These are phyloP conservation scores for Bimuria novae-zelandiae DNA, from an alignment of 2,329 filamentous ascomycete genomes.

Conservation along the genomic window DNA sequence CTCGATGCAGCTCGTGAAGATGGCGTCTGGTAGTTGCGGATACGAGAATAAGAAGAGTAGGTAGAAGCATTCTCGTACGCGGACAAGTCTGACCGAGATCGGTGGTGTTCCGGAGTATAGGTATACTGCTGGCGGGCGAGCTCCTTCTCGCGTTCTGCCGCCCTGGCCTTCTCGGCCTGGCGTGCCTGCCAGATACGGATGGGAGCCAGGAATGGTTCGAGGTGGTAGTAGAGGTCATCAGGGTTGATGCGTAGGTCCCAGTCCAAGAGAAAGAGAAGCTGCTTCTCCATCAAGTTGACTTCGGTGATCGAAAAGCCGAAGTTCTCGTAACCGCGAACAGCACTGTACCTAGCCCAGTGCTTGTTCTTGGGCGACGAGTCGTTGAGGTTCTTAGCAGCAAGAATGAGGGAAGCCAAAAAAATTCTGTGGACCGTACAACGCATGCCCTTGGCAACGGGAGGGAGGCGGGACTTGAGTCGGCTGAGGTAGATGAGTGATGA, in stretches of 20 bases:
- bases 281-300: slow-evolving; percentile 99
- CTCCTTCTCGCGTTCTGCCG: slow-evolving; percentile 51
- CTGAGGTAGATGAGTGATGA: slow-evolving; percentile 91
- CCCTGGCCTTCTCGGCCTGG: slow-evolving; percentile 59
- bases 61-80: slow-evolving; percentile 44
- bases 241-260: slow-evolving; percentile 90
- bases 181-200: slow-evolving; percentile 67
- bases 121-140: slow-evolving; percentile 44
- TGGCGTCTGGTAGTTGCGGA: slow-evolving; percentile 31
- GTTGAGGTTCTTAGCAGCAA: slow-evolving; percentile 95
- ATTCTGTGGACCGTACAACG: slow-evolving; percentile 97
- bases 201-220: slow-evolving; percentile 86
- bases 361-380: slow-evolving; percentile 99
- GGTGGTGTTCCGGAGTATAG: slow-evolving; percentile 45
- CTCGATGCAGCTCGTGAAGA: slow-evolving; percentile 49
- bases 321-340: slow-evolving; percentile 70
- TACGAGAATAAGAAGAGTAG: slow-evolving; percentile 40
- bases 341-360: slow-evolving; percentile 96
- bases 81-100: slow-evolving; percentile 28
- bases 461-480: slow-evolving; percentile 80
- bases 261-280: slow-evolving; percentile 90
- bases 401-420: slow-evolving; percentile 85
- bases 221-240: slow-evolving; percentile 82
- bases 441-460: slow-evolving; percentile 93
- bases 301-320: slow-evolving; percentile 95